Evolutionary conservation across 1,284 basidiomycete genomes (phyloP).

Genomic region (Lentinula novae-zelandiae): DNA sequence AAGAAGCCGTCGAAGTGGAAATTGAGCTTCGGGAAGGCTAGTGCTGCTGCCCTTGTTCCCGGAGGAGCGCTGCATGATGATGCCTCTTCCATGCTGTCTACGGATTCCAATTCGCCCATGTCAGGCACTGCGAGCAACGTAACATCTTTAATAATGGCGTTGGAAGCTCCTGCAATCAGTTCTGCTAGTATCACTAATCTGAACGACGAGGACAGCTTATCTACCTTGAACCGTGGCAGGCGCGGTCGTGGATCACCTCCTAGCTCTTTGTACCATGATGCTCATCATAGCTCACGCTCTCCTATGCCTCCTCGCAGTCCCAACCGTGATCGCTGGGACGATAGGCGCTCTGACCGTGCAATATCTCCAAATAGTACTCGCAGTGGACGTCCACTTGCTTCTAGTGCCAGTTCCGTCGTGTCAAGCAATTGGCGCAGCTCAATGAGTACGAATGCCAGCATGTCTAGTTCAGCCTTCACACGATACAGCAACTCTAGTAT

Average conservation of each 20-base stretch:
- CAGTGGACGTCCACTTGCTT: slow-evolving; percentile 45
- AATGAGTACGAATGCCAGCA: slow-evolving; percentile 62
- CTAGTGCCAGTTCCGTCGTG: slow-evolving; percentile 54
- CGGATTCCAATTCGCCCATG: slow-evolving; percentile 31
- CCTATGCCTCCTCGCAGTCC: slow-evolving; percentile 17
- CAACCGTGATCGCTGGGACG: slow-evolving; percentile 20
- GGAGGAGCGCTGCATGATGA: slow-evolving; percentile 36
- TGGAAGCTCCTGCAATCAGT: slow-evolving; percentile 40
- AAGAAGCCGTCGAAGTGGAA: slow-evolving; percentile 84
- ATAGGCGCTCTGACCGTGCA: slow-evolving; percentile 35
- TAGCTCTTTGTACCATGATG: slow-evolving; percentile 15
- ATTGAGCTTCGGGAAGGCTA: slow-evolving; percentile 65
- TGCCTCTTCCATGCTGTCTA: slow-evolving; percentile 24
- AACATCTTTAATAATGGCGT: slow-evolving; percentile 64
- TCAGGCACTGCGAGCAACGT: slow-evolving; percentile 66
- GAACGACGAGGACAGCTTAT: slow-evolving; percentile 27
- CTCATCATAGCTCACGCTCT: slow-evolving; percentile 7
- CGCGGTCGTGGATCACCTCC: slow-evolving; percentile 24
- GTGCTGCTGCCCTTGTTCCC: slow-evolving; percentile 25
- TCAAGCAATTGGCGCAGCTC: slow-evolving; percentile 76
- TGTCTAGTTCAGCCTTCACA: slow-evolving; percentile 68
- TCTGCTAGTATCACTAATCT: slow-evolving; percentile 18
- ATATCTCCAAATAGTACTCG: slow-evolving; percentile 55
- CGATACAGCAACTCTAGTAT: slow-evolving; percentile 73
- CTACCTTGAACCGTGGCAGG: slow-evolving; percentile 38